These are phyloP conservation scores for Tuber indicum DNA, from an alignment of 495 filamentous ascomycete species.

Conservation along the genomic window DNA sequence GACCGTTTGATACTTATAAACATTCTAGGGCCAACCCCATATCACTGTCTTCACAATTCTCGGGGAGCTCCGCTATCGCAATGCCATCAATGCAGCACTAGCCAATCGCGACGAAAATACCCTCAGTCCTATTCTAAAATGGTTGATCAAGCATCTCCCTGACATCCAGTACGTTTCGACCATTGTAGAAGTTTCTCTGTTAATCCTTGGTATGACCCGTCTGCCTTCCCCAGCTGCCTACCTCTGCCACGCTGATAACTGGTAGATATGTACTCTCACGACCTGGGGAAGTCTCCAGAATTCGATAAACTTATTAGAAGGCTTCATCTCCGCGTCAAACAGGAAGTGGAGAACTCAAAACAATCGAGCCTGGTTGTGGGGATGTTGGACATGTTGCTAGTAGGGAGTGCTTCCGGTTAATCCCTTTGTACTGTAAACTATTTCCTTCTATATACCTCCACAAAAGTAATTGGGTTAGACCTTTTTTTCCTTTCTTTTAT, in stretches of 20 bases:
- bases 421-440: not conserved
- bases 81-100: conserved; percentile 74
- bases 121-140: conserved; percentile 73
- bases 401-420: conserved; percentile 19
- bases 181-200: conserved; percentile 69
- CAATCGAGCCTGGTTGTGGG: conserved; percentile 69
- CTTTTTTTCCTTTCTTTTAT: not conserved
- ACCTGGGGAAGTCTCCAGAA: conserved; percentile 65
- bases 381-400: conserved; percentile 72
- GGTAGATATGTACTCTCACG: conserved; percentile 72
- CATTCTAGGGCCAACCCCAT: conserved; percentile 49
- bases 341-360: conserved; percentile 74
- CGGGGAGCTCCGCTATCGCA: conserved; percentile 77
- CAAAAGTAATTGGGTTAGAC: not conserved
- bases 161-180: conserved; percentile 71
- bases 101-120: conserved; percentile 73
- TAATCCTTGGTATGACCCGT: conserved; percentile 51
- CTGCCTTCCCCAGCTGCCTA: not conserved
- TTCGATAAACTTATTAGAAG: conserved; percentile 60
- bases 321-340: conserved; percentile 61
- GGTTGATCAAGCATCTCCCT: conserved; percentile 69
- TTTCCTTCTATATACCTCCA: not conserved
- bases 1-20: not conserved
- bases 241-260: not conserved
- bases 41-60: conserved; percentile 66